These are phyloP conservation scores for Xerocomus amazonicus DNA, from an alignment of 1,284 basidiomycete genomes.

Conservation along the genomic window DNA sequence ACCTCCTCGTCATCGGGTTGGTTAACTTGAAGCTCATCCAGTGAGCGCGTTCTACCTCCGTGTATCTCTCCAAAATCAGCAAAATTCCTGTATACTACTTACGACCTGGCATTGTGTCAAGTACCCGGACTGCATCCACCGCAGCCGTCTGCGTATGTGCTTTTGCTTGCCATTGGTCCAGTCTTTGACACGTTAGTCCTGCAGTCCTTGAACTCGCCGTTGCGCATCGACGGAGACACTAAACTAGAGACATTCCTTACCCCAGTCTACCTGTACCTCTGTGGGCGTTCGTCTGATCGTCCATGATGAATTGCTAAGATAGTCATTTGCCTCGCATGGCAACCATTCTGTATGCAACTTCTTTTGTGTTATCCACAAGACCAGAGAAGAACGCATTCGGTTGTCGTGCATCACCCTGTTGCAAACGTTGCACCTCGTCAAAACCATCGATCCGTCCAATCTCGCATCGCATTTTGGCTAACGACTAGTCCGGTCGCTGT, in stretches of 20 bases:
- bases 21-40: slow-evolving; percentile 17
- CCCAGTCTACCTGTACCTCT: slow-evolving; percentile 18
- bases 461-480: not conserved
- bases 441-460: too few relatives aligned
- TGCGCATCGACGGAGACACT: slow-evolving; percentile 1
- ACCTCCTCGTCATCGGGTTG: slow-evolving; percentile 2
- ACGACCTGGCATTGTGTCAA: slow-evolving; percentile 5
- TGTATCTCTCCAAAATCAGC: slow-evolving; percentile 17
- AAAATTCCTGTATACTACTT: slow-evolving; percentile 15
- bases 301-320: slow-evolving; percentile 9
- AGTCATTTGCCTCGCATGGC: slow-evolving; percentile 9
- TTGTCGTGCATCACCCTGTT: too few relatives aligned
- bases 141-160: slow-evolving; percentile 10
- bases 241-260: slow-evolving; percentile 11
- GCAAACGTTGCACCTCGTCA: too few relatives aligned
- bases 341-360: too few relatives aligned
- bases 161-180: not conserved
- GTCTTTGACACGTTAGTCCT: not conserved
- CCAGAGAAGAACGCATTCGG: too few relatives aligned
- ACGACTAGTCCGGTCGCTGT: not conserved
- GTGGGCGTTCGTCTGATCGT: slow-evolving; percentile 6
- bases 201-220: not conserved
- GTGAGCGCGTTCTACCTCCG: slow-evolving; percentile 10
- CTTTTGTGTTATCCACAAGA: not conserved
- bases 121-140: too few relatives aligned